Conservation (phyloP, 345 rosid genomes). For the Pseudoturritis turrita region DNA sequence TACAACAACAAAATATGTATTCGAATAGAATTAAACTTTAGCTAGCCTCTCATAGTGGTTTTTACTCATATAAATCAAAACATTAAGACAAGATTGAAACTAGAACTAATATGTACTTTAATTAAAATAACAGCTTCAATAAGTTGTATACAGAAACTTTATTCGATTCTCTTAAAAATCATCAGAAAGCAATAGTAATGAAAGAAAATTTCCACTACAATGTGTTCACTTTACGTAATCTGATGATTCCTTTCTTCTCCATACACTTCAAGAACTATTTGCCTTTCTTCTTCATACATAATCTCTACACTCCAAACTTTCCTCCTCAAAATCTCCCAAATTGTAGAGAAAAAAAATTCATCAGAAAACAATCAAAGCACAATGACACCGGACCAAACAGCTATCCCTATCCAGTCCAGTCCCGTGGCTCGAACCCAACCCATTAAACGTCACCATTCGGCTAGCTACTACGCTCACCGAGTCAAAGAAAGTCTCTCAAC, state of each 20-base stretch:
- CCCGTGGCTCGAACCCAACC: constrained; percentile 4
- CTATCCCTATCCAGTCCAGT: constrained; percentile 25
- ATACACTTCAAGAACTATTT: constrained; percentile 31
- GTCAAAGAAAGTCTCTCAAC: constrained; percentile 67
- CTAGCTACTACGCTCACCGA: constrained; percentile 55
- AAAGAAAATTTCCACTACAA: neutral
- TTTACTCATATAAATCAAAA: neutral
- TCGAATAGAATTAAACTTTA: no score
- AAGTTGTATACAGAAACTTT: constrained; percentile 15
- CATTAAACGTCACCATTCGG: constrained; percentile 38
- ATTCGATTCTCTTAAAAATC: constrained; percentile 14
- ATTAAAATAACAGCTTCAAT: neutral
- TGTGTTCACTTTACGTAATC: constrained; percentile 26
- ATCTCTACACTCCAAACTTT: neutral
- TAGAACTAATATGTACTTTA: neutral
- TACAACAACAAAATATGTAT: no score
- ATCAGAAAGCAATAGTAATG: neutral
- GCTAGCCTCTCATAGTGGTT: no score
- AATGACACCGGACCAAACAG: constrained; percentile 20
- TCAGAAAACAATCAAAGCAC: neutral
- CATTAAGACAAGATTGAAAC: neutral
- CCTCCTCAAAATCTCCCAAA: constrained; percentile 6
- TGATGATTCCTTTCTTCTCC: constrained; percentile 53
- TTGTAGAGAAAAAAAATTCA: neutral
- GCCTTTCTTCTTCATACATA: constrained; percentile 25